A percentile compares a stretch with the other conserved stretches of the same genome.
Evolutionary conservation across 2,329 filamentous ascomycete genomes (phyloP).

Genomic region (Colletotrichum karsti): DNA sequence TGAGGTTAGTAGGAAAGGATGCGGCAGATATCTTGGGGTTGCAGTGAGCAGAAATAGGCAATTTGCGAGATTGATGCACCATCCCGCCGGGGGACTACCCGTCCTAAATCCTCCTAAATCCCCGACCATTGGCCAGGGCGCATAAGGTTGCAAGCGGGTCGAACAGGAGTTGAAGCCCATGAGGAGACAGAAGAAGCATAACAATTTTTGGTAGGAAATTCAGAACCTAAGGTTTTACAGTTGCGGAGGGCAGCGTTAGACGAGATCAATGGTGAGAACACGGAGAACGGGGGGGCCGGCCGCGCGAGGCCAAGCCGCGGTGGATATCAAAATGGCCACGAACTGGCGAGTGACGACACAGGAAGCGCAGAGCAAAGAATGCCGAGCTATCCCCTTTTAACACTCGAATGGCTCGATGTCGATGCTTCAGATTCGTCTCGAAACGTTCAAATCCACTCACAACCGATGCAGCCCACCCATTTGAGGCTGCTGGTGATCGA

Average conservation of each 20-base stretch:
- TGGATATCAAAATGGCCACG: neutral
- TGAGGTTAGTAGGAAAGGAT: neutral
- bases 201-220: neutral
- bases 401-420: conserved; percentile 16
- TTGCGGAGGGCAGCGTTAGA: conserved; percentile 15
- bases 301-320: neutral
- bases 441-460: conserved; percentile 1
- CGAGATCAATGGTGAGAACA: conserved; percentile 3
- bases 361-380: neutral
- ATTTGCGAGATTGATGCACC: neutral
- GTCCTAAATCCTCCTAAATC: neutral
- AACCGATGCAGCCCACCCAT: conserved; percentile 13
- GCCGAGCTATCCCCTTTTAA: conserved; percentile 10
- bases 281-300: neutral
- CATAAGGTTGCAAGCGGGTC: conserved; percentile 20
- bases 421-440: conserved; percentile 29
- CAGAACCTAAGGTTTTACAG: neutral
- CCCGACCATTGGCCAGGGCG: neutral
- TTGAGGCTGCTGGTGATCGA: conserved; percentile 15
- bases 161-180: conserved; percentile 12
- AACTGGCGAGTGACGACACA: neutral
- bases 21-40: neutral
- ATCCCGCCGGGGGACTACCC: neutral
- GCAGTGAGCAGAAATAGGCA: neutral
- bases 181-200: neutral